Evolutionary conservation across 108 stramenopile species (phyloP).

Genomic region (Discostella stelligeroides): DNA sequence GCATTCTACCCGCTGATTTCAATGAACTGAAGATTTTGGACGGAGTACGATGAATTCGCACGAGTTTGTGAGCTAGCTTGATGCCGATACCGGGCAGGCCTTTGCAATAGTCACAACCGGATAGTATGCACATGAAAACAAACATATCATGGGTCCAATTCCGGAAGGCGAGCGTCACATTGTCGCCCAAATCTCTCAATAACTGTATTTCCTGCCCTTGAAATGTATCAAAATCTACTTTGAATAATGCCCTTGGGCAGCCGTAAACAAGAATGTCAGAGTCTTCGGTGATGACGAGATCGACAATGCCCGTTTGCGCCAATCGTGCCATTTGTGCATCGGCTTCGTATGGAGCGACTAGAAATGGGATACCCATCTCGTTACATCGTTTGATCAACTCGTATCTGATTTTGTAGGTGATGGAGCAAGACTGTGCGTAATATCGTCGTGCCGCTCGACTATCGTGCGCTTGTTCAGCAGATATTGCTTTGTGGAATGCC

Average conservation of each 20-base stretch:
- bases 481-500: constrained; percentile 48
- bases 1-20: constrained; percentile 46
- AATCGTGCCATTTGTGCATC: constrained; percentile 89
- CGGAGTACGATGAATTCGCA: constrained; percentile 59
- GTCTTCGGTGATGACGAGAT: constrained; percentile 86
- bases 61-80: constrained; percentile 73
- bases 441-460: constrained; percentile 55
- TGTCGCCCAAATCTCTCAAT: constrained; percentile 52
- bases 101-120: constrained; percentile 84
- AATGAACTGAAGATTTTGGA: constrained; percentile 64
- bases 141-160: constrained; percentile 88
- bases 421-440: constrained; percentile 56
- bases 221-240: constrained; percentile 65
- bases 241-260: constrained; percentile 74
- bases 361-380: constrained; percentile 45
- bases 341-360: constrained; percentile 90
- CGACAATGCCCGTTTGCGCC: constrained; percentile 59
- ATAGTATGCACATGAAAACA: constrained; percentile 77
- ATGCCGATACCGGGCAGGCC: constrained; percentile 75
- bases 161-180: constrained; percentile 50
- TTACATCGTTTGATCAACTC: constrained; percentile 52
- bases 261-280: constrained; percentile 74
- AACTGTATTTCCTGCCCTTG: constrained; percentile 70
- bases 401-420: constrained; percentile 64
- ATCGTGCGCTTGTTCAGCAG: constrained; percentile 54